A percentile compares a stretch with the other conserved stretches of the same genome.
phyloP scores from a whole-genome alignment of 345 rosid genomes.

The Eucalyptus leucophloia region DNA sequence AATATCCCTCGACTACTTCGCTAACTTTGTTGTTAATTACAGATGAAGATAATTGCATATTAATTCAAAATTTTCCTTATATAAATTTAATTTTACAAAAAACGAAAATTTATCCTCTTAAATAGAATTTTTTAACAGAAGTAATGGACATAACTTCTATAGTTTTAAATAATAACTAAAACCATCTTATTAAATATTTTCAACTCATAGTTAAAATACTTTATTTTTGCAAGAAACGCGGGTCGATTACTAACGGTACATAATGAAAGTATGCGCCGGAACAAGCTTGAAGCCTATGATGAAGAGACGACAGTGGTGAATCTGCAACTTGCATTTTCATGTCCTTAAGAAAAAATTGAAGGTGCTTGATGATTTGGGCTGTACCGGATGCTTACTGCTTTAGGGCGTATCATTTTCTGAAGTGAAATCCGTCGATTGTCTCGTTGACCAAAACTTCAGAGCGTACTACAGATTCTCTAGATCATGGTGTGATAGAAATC shows the following conservation, averaged over 20 bases:
- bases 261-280: neutral
- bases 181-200: neutral
- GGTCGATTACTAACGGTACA: neutral
- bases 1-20: no score
- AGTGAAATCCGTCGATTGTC: neutral
- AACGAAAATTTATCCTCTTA: neutral
- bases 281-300: neutral
- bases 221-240: neutral
- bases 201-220: neutral
- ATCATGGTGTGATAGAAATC: neutral
- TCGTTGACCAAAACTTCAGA: neutral
- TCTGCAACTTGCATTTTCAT: neutral
- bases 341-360: neutral
- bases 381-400: neutral
- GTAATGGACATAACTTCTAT: neutral
- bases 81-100: no score
- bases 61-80: no score
- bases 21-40: no score
- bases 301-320: neutral
- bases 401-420: neutral
- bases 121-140: neutral
- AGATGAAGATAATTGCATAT: no score
- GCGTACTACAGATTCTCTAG: neutral
- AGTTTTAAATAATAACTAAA: neutral
- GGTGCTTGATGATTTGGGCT: neutral